These are phyloP conservation scores for Leccinum uliginosum DNA, from an alignment of 768 basidiomycete genomes.

Conservation along the genomic window DNA sequence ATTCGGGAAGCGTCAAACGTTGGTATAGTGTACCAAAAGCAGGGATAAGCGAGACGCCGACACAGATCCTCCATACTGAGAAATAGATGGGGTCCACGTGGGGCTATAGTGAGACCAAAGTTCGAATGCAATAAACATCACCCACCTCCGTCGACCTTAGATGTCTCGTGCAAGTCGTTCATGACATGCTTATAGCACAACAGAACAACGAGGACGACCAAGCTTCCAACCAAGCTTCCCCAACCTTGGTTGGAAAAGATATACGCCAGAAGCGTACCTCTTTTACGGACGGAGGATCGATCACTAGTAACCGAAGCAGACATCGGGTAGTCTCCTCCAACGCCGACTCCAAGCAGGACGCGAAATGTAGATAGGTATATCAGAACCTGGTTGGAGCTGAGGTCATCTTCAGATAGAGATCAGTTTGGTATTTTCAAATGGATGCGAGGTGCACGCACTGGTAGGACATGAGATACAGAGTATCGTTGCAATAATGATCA, in stretches of 20 bases:
- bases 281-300: constrained; percentile 57
- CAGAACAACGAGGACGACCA: constrained; percentile 62
- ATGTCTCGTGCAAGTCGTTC: constrained; percentile 51
- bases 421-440: not conserved
- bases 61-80: constrained; percentile 65
- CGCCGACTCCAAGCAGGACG: constrained; percentile 71
- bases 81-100: not conserved
- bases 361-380: constrained; percentile 67
- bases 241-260: constrained; percentile 78
- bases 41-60: constrained; percentile 73
- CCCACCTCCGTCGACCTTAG: constrained; percentile 68
- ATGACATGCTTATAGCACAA: constrained; percentile 60
- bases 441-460: constrained; percentile 25
- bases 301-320: constrained; percentile 66
- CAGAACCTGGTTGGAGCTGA: constrained; percentile 48
- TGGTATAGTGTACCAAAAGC: constrained; percentile 74
- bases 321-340: constrained; percentile 82
- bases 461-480: constrained; percentile 64
- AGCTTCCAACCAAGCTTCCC: constrained; percentile 62
- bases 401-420: constrained; percentile 32
- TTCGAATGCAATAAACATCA: constrained; percentile 5
- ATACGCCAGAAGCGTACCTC: constrained; percentile 72
- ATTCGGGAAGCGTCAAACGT: constrained; percentile 69
- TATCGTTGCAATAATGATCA: constrained; percentile 77
- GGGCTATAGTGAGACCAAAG: not conserved